Evolutionary conservation across 1,284 basidiomycete genomes (phyloP), one percentile per base, ranked within the genome.

Genomic region (Pseudozyma thailandica): DNA sequence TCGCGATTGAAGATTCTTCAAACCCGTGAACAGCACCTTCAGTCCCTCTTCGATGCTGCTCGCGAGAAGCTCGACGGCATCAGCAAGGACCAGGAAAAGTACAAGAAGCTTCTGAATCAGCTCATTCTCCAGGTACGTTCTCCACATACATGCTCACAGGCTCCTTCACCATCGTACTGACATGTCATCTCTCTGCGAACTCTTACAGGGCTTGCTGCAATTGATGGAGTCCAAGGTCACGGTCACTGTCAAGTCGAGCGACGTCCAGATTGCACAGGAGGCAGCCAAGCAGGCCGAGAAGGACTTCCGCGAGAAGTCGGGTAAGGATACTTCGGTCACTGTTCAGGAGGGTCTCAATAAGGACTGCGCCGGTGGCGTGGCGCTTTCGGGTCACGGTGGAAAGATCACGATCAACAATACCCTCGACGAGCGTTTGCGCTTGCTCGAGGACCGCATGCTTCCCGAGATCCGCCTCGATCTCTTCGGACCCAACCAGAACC

Each of bases 1-100:
- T 93, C 94, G 6, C 92, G 96, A 52, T 88, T 99, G 78, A 90
- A 89, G 83, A 87, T 98, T 26, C 89, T 98, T 18, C 92, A 95
- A 83, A 89, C 90, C 62, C 90, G 94, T 50, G 95, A 98, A 84
- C 92, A 97, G 82, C 89, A 94, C 69, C 86, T 98, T 4, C 91
- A 96, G 80, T 89, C 91, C 56, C 88, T 98, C 58, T 98, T 99
- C 84, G 85, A 88, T 15, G 87, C 88, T 4, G 89, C 93, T 1
- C 89, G 91, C 62, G 85, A 86, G 45, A 85, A 89, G 56, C 84
- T 87, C 69, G 87, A 90, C 59, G 86, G 87, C 9, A 87, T 95
- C 20, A 87, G 90, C 30, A 85, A 88, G 61, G 89, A 93, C 56
- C 86, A 89, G 72, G 87, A 86, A 16, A 89, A 89, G 59, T 82